Conservation (phyloP, 73 alveolate species). For the Paramecium tetraurelia region DNA sequence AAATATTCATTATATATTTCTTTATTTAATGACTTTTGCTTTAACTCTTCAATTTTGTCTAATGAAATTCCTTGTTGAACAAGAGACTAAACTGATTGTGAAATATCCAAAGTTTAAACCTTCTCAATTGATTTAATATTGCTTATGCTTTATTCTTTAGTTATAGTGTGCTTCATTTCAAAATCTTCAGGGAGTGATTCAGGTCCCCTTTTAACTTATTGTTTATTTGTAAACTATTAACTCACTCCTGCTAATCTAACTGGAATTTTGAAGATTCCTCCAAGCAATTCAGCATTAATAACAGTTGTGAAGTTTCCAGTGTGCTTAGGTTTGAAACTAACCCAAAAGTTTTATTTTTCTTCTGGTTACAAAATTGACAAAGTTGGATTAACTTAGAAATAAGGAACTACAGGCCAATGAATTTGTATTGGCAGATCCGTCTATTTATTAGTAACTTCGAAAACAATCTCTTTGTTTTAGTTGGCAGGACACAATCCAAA, state of each 20-base stretch:
- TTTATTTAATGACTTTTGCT: constrained; percentile 49
- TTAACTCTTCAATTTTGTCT: constrained; percentile 75
- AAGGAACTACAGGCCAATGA: constrained; percentile 87
- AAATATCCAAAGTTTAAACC: constrained; percentile 32
- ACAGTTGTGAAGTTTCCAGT: constrained; percentile 86
- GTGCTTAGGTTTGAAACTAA: constrained; percentile 94
- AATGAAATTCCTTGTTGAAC: constrained; percentile 37
- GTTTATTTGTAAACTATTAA: constrained; percentile 72
- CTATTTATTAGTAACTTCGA: constrained; percentile 90
- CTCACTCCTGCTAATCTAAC: constrained; percentile 86
- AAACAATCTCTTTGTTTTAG: constrained; percentile 83
- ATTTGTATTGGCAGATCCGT: constrained; percentile 93
- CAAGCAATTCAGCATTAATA: constrained; percentile 81
- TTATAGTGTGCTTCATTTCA: not conserved
- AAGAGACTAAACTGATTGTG: constrained; percentile 11
- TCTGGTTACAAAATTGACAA: constrained; percentile 88
- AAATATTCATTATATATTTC: constrained; percentile 72
- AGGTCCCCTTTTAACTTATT: constrained; percentile 78
- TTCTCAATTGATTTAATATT: constrained; percentile 32
- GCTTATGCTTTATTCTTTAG: not conserved
- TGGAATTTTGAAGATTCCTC: constrained; percentile 90
- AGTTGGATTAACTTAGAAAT: constrained; percentile 90
- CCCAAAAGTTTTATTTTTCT: constrained; percentile 84
- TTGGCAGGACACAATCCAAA: constrained; percentile 94
- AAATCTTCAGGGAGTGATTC: constrained; percentile 80